Conservation (phyloP, 1,139 yeast species). For the Casaregolazyma suthepensis region DNA sequence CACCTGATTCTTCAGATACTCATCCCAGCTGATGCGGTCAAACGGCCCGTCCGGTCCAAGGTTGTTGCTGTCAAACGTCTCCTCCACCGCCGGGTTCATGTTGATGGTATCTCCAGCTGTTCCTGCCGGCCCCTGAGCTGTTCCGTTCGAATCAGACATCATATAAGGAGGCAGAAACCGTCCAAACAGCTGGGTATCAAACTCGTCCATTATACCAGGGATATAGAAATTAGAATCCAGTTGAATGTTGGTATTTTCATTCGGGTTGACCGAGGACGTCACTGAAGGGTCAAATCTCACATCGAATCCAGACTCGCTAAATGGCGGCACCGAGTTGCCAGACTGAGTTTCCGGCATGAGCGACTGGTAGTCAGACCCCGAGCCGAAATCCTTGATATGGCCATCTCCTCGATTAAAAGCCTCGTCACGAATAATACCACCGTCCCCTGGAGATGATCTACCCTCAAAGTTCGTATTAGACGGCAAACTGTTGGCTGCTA, state of each 20-base stretch:
- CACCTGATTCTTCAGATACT: constrained; percentile 25
- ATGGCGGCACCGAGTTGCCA: neutral
- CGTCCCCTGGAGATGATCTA: neutral
- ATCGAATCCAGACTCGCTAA: neutral
- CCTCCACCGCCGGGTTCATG: neutral
- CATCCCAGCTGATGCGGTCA: constrained; percentile 27
- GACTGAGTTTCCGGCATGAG: neutral
- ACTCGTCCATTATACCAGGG: constrained; percentile 77
- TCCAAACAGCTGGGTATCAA: constrained; percentile 81
- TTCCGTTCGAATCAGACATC: constrained; percentile 32
- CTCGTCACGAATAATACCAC: neutral
- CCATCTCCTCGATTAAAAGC: neutral
- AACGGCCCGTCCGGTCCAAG: constrained; percentile 10
- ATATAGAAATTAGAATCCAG: constrained; percentile 37
- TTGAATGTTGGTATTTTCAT: constrained; percentile 1
- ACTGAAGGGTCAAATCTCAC: neutral
- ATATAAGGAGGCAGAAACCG: constrained; percentile 77
- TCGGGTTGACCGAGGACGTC: neutral
- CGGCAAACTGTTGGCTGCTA: constrained; percentile 4
- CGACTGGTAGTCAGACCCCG: neutral
- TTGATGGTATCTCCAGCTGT: neutral
- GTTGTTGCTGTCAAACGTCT: neutral
- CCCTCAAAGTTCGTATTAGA: constrained; percentile 1
- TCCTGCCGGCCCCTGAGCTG: neutral
- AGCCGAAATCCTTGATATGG: neutral